phyloP scores from a whole-genome alignment of 192 early-diverging fungal species.

The Entophlyctis luteolus region DNA sequence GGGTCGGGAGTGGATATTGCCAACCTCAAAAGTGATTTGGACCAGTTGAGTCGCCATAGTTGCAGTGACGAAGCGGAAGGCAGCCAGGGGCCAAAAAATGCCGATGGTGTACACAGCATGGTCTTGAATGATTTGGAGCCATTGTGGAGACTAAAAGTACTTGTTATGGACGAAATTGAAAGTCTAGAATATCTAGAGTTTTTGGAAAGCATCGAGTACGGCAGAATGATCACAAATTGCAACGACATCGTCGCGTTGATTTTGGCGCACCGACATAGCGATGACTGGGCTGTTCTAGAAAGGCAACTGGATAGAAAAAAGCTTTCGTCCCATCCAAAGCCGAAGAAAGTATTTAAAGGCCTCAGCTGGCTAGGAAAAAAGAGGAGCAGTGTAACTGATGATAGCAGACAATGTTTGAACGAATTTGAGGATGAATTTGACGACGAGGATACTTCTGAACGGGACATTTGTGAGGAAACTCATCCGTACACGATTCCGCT shows the following conservation, averaged over 20 bases:
- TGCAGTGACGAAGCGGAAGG: no score
- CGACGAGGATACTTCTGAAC: neutral
- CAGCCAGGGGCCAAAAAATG: no score
- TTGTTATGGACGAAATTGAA: conserved; percentile 6
- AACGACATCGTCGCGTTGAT: neutral
- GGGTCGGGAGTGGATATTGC: no score
- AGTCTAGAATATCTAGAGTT: neutral
- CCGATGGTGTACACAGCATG: no score
- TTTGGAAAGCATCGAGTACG: neutral
- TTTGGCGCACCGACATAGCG: no score
- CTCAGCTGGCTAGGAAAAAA: neutral
- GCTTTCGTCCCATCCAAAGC: neutral
- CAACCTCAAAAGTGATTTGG: no score
- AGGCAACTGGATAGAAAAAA: no score
- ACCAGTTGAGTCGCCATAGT: no score
- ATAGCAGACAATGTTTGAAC: no score
- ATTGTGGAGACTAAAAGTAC: conserved; percentile 2
- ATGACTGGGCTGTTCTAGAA: no score
- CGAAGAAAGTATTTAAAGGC: neutral
- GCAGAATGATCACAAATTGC: neutral
- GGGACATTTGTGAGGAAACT: conserved; percentile 10
- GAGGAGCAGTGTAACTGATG: neutral
- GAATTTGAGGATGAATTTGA: neutral
- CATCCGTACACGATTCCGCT: conserved; percentile 14
- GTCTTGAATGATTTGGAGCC: conserved; percentile 20